phyloP scores from a whole-genome alignment of 2,329 filamentous ascomycete species.

The Juglanconis sp. region DNA sequence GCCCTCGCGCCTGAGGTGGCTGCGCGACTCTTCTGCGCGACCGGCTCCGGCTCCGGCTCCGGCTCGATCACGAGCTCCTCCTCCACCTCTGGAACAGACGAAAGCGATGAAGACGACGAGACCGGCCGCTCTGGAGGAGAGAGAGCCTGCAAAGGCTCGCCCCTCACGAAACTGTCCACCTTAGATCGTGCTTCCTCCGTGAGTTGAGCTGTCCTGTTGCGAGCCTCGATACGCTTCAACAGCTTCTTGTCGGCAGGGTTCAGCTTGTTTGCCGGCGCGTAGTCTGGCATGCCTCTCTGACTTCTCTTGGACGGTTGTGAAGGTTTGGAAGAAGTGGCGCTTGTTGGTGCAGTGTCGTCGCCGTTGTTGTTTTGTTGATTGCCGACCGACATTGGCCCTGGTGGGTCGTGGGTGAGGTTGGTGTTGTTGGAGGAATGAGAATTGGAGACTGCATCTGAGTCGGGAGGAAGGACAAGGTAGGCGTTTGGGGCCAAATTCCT shows the following conservation, averaged over 20 bases:
- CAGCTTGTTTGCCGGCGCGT: conserved; percentile 13
- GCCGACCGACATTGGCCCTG: conserved; percentile 6
- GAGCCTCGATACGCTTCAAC: conserved; percentile 4
- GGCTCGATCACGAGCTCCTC: conserved; percentile 17
- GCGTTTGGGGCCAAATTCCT: conserved; percentile 9
- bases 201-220: conserved; percentile 6
- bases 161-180: conserved; percentile 12
- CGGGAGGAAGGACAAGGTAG: not conserved
- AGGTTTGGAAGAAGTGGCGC: not conserved
- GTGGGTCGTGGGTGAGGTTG: conserved; percentile 8
- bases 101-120: conserved; percentile 13
- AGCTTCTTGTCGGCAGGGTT: conserved; percentile 9
- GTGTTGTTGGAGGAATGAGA: conserved; percentile 10
- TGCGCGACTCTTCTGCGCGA: not conserved
- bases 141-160: not conserved
- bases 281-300: conserved; percentile 16
- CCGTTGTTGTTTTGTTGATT: not conserved
- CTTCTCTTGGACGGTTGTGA: conserved; percentile 11
- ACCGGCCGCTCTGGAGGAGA: conserved; percentile 2
- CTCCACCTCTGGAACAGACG: conserved; percentile 20
- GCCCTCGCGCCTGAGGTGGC: conserved; percentile 35
- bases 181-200: conserved; percentile 6
- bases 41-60: conserved; percentile 4
- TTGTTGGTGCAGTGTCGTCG: not conserved
- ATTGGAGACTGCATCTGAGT: conserved; percentile 6